Evolutionary conservation across 495 filamentous ascomycete species (phyloP).

Genomic region (Apiosordaria backusii): DNA sequence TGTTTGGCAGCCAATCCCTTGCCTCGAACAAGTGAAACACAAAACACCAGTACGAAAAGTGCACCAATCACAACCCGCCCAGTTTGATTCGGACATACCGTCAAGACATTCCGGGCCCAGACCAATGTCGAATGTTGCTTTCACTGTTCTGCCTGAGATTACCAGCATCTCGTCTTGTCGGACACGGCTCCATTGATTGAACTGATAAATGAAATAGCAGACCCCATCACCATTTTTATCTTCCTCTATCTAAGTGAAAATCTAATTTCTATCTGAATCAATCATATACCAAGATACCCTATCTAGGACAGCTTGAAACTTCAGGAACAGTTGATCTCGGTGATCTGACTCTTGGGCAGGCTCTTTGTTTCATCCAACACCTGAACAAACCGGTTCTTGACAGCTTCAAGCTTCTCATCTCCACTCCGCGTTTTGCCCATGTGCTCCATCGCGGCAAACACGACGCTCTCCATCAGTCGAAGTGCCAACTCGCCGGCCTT

Average conservation of each 20-base stretch:
- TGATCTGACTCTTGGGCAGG: slow-evolving; percentile 26
- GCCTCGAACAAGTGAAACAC: neutral
- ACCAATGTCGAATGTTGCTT: no score
- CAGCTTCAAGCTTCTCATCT: slow-evolving; percentile 14
- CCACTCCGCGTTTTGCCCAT: slow-evolving; percentile 23
- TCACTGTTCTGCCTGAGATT: no score
- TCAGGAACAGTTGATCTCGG: slow-evolving; percentile 13
- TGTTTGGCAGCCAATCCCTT: neutral
- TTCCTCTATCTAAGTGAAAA: neutral
- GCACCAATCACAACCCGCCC: neutral
- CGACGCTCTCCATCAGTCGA: slow-evolving; percentile 59
- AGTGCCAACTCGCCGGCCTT: slow-evolving; percentile 59
- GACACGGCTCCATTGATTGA: no score
- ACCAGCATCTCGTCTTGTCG: no score
- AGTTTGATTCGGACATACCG: neutral
- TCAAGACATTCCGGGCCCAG: neutral
- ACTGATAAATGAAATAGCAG: no score
- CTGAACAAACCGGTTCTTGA: slow-evolving; percentile 21
- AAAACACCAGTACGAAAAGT: neutral
- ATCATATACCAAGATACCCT: no score
- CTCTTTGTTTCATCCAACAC: slow-evolving; percentile 38
- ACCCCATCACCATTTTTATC: no score
- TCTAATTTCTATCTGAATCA: neutral
- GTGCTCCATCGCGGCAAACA: slow-evolving; percentile 57
- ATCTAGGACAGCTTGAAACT: no score